Evolutionary conservation across 805 yeast species (phyloP).

Genomic region (Ogataea pilisensis): DNA sequence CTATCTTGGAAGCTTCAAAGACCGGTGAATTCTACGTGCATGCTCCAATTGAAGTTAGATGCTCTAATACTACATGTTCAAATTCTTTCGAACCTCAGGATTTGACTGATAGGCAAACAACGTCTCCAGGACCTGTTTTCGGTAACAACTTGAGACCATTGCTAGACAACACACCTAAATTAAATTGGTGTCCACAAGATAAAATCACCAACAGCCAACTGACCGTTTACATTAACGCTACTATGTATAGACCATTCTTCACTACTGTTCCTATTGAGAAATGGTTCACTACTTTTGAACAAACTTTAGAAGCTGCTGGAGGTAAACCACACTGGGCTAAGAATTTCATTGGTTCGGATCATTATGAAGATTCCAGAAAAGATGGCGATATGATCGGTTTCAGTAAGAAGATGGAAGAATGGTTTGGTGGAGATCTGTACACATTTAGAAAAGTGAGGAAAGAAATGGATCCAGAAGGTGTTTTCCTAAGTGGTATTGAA

Average conservation of each 20-base stretch:
- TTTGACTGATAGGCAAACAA: conserved; percentile 44
- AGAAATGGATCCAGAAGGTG: conserved; percentile 74
- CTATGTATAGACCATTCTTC: conserved; percentile 92
- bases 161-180: conserved; percentile 73
- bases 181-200: conserved; percentile 52
- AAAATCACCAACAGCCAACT: conserved; percentile 67
- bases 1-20: conserved; percentile 56
- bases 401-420: conserved; percentile 58
- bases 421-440: conserved; percentile 74
- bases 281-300: conserved; percentile 86
- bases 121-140: conserved; percentile 71
- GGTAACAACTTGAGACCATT: conserved; percentile 83
- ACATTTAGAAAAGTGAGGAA: conserved; percentile 60
- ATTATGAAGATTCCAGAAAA: conserved; percentile 36
- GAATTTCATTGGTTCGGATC: conserved; percentile 68
- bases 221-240: conserved; percentile 85
- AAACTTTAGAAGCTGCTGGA: conserved; percentile 66
- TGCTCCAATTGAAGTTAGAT: conserved; percentile 92
- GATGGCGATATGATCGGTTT: conserved; percentile 81
- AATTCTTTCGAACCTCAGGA: conserved; percentile 36
- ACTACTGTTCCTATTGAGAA: conserved; percentile 65
- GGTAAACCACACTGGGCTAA: conserved; percentile 99
- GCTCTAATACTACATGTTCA: conserved; percentile 74
- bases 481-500: conserved; percentile 68
- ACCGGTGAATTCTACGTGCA: conserved; percentile 75